Conservation (phyloP, 2,329 filamentous ascomycete species). For the Fusarium duplospermum region DNA sequence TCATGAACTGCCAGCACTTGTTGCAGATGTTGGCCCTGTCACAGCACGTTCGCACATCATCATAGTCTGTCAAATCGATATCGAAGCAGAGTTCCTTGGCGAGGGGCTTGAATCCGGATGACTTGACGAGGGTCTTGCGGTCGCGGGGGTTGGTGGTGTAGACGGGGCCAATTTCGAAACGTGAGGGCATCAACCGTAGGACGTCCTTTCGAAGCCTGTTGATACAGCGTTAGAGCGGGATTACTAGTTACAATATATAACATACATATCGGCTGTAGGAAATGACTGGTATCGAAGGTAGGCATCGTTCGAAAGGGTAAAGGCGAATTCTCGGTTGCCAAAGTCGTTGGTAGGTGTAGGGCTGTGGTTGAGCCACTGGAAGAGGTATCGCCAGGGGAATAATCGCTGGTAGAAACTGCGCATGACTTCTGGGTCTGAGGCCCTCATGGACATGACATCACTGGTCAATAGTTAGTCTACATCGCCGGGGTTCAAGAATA, state of each 20-base stretch:
- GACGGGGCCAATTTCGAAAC: constrained; percentile 98
- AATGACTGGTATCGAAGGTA: constrained; percentile 91
- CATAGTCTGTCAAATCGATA: constrained; percentile 99
- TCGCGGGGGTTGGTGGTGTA: constrained; percentile 95
- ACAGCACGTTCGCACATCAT: constrained; percentile 95
- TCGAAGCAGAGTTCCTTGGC: constrained; percentile 98
- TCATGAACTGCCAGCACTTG: constrained; percentile 97
- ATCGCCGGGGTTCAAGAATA: neutral
- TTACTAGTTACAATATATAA: neutral
- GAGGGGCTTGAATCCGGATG: constrained; percentile 84
- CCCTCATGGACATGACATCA: constrained; percentile 53
- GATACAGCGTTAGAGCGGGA: constrained; percentile 9
- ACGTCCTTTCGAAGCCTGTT: constrained; percentile 88
- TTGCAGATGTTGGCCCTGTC: constrained; percentile 91
- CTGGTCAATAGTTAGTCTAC: constrained; percentile 38
- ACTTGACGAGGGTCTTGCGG: constrained; percentile 85
- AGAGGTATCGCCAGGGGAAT: constrained; percentile 93
- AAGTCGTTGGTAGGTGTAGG: constrained; percentile 89
- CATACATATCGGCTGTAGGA: constrained; percentile 64
- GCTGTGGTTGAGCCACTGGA: constrained; percentile 98
- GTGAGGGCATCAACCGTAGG: constrained; percentile 85
- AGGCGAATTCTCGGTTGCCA: constrained; percentile 92
- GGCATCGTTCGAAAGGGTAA: constrained; percentile 91
- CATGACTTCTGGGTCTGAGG: constrained; percentile 86
- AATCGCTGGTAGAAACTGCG: constrained; percentile 94